Percentiles rank a stretch among this genome's conserved stretches.
Conservation (phyloP, 2,329 filamentous ascomycete species). For the Fusarium humuli region DNA sequence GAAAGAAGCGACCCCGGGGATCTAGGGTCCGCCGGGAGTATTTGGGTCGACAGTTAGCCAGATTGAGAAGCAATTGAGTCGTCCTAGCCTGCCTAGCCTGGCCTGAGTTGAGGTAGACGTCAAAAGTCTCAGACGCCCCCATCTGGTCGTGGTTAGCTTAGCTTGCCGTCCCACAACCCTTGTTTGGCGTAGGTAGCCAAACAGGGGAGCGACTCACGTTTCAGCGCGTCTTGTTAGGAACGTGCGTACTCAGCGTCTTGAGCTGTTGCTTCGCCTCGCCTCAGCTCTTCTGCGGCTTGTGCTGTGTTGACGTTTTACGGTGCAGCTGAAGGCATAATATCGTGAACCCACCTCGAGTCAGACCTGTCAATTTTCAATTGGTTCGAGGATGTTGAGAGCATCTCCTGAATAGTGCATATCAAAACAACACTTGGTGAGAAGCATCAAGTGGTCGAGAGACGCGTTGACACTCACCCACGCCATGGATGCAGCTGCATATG, state of each 20-base stretch:
- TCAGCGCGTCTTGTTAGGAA: conserved; percentile 45
- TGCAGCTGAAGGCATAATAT: conserved; percentile 44
- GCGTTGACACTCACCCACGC: conserved; percentile 37
- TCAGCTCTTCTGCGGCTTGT: conserved; percentile 21
- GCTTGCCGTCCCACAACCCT: conserved; percentile 27
- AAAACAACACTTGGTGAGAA: conserved; percentile 30
- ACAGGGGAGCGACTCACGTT: conserved; percentile 49
- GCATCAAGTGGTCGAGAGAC: conserved; percentile 38
- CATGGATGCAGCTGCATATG: conserved; percentile 36
- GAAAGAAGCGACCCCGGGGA: conserved; percentile 41
- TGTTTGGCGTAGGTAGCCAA: conserved; percentile 36
- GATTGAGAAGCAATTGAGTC: conserved; percentile 31
- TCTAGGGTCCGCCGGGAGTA: conserved; percentile 19
- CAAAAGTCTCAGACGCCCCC: conserved; percentile 36
- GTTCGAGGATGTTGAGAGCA: conserved; percentile 18
- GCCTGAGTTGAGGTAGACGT: conserved; percentile 24
- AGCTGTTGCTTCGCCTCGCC: conserved; percentile 11
- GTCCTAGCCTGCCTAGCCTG: conserved; percentile 27
- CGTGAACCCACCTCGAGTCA: conserved; percentile 31
- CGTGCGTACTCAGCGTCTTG: conserved; percentile 21
- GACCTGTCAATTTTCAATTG: conserved; percentile 13
- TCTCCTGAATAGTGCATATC: conserved; percentile 41
- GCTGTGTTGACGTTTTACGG: conserved; percentile 13
- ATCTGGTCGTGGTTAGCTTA: conserved; percentile 22
- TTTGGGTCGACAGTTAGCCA: conserved; percentile 27